Conservation (phyloP, 2,329 filamentous ascomycete genomes). For the Fusarium miscanthi region DNA sequence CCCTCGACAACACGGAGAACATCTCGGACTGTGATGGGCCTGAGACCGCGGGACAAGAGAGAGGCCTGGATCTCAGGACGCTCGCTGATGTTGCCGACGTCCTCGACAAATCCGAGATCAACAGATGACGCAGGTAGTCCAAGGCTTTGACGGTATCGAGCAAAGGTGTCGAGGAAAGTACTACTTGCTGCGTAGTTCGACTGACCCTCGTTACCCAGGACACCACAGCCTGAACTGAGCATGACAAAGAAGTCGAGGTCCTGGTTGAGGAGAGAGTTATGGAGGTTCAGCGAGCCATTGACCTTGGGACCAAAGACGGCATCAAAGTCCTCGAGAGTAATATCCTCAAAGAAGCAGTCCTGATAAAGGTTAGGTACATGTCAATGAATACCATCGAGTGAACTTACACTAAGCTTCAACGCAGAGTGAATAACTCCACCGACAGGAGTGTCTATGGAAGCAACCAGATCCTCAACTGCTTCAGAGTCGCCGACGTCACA, state of each 20-base stretch:
- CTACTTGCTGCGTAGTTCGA: slow-evolving; percentile 40
- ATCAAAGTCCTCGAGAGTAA: slow-evolving; percentile 36
- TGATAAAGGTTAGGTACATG: slow-evolving; percentile 13
- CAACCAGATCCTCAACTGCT: slow-evolving; percentile 30
- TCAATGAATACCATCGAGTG: neutral
- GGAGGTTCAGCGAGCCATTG: slow-evolving; percentile 39
- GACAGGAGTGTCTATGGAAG: slow-evolving; percentile 24
- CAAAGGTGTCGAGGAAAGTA: slow-evolving; percentile 41
- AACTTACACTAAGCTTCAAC: slow-evolving; percentile 39
- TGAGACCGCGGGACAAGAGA: slow-evolving; percentile 33
- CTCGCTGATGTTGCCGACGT: slow-evolving; percentile 41
- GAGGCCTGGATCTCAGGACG: slow-evolving; percentile 39
- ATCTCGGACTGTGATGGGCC: slow-evolving; percentile 40
- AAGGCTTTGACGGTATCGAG: slow-evolving; percentile 35
- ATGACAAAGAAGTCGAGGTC: slow-evolving; percentile 42
- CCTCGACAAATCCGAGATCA: slow-evolving; percentile 38
- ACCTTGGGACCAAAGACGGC: slow-evolving; percentile 39
- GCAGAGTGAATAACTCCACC: slow-evolving; percentile 42
- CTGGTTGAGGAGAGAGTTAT: slow-evolving; percentile 28
- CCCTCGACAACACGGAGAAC: slow-evolving; percentile 40
- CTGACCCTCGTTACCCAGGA: slow-evolving; percentile 38
- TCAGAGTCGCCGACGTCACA: slow-evolving; percentile 35
- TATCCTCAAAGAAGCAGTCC: slow-evolving; percentile 40
- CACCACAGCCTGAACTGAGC: slow-evolving; percentile 40
- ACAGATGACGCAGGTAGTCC: slow-evolving; percentile 37